Evolutionary conservation across 1,284 basidiomycete genomes (phyloP), one percentile per base, ranked within the genome.

Genomic region (Gomphus sp.): DNA sequence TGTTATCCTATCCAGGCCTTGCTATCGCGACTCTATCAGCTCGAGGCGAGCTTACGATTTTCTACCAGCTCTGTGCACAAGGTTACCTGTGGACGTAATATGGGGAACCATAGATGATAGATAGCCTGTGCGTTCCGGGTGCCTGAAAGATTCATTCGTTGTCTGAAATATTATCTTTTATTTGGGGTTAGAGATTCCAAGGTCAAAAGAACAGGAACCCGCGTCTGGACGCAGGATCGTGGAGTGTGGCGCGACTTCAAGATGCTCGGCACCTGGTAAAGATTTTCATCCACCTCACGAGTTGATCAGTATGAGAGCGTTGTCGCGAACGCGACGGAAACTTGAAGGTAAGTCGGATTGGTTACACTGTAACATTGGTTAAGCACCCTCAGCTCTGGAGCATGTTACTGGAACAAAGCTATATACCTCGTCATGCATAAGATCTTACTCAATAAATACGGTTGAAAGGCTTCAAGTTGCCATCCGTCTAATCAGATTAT

Each of bases 31-130:
- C 56, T 58, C 59, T 0, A 57, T 73, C 6, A 76, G 74, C 0
- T 64, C 66, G 31, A 57, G 68, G 9, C 68, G 74, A 2, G 68
- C 72, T 0, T 79, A 76, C 62, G 62, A 70, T 31, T 67, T 74
- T 47, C 66, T 81, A 10, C 55, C 65, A 2, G 56, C 65, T 5
- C 66, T 78, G 28, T 74, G 74, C 44, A 67, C 69, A 36, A 67
- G 66, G 1, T 54, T 76, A 3, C 79, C 78, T 0, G 73, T 76
- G 2, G 79, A 83, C 64, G 63, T 79, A 31, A 72, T 81, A 28
- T 80, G 76, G 60, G 81, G 80, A 18, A 73, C 65, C 0, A 71
- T 76, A 7, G 68, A 76, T 55, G n/a, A n/a, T n/a, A n/a, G 79
- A 81, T 62, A 72, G 74, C 60, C 44, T 78, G 80, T 80, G 64